phyloP scores from a whole-genome alignment of 352 stramenopile species.

The Globisporangium polare region DNA sequence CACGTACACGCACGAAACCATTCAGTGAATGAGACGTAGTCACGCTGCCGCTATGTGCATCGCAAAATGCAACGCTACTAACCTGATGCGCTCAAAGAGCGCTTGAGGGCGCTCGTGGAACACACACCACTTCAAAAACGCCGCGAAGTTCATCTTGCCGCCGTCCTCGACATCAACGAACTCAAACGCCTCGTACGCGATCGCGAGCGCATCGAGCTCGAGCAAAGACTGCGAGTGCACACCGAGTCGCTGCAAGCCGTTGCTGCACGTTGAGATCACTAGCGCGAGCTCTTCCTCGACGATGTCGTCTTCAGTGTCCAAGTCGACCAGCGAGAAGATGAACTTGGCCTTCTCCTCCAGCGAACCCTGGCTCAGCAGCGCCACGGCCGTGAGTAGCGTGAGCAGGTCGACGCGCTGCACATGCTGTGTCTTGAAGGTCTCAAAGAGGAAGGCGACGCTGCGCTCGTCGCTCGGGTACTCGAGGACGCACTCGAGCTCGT shows the following conservation, averaged over 20 bases:
- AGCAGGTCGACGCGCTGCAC: conserved; percentile 45
- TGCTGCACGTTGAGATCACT: conserved; percentile 45
- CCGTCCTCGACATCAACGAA: conserved; percentile 54
- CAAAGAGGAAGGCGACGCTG: conserved; percentile 50
- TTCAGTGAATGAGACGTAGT: not conserved
- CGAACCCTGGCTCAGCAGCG: conserved; percentile 42
- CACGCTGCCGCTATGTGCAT: not conserved
- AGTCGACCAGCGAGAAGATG: conserved; percentile 63
- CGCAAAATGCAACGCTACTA: not conserved
- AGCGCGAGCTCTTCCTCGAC: conserved; percentile 67
- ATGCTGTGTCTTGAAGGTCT: conserved; percentile 23
- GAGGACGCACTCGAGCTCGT: conserved; percentile 61
- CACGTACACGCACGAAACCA: not conserved
- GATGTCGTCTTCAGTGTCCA: conserved; percentile 76
- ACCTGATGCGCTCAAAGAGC: conserved; percentile 56
- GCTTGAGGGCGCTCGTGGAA: conserved; percentile 54
- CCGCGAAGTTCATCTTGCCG: conserved; percentile 63
- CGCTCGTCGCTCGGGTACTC: conserved; percentile 33
- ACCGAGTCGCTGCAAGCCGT: conserved; percentile 37
- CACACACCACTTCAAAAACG: conserved; percentile 65
- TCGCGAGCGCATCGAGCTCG: conserved; percentile 44
- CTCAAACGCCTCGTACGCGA: conserved; percentile 69
- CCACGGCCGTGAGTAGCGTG: conserved; percentile 41
- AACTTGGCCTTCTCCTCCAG: conserved; percentile 51
- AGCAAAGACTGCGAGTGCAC: conserved; percentile 21